phyloP scores from a whole-genome alignment of 768 basidiomycete genomes.

The Boletus edulis region DNA sequence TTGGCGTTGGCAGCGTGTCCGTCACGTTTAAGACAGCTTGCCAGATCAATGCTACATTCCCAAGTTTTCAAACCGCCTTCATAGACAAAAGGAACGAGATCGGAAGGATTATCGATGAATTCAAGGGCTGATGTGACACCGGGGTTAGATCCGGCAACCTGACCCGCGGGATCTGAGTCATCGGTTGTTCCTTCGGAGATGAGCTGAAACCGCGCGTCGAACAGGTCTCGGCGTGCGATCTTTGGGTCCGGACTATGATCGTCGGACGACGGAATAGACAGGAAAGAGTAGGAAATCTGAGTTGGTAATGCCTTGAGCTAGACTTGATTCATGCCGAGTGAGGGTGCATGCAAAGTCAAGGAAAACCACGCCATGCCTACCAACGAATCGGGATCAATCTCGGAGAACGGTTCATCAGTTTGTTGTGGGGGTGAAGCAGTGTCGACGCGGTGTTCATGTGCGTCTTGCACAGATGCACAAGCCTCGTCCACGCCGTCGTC shows the following conservation, averaged over 20 bases:
- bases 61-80: constrained; percentile 98
- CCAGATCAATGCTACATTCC: constrained; percentile 93
- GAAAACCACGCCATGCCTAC: constrained; percentile 24
- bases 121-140: constrained; percentile 39
- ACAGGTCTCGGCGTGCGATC: constrained; percentile 81
- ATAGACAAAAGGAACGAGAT: constrained; percentile 88
- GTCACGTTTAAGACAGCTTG: constrained; percentile 53
- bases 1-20: constrained; percentile 22
- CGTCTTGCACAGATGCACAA: constrained; percentile 2
- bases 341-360: background rate
- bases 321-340: constrained; percentile 17
- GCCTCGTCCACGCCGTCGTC: constrained; percentile 41
- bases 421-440: background rate
- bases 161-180: constrained; percentile 28
- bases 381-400: constrained; percentile 29
- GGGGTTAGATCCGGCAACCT: constrained; percentile 7
- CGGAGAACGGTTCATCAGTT: constrained; percentile 21
- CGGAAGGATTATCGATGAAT: constrained; percentile 81
- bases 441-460: background rate
- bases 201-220: constrained; percentile 94
- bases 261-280: constrained; percentile 48
- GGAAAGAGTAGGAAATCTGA: constrained; percentile 76
- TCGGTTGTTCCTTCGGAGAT: constrained; percentile 54
- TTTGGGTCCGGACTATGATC: constrained; percentile 23
- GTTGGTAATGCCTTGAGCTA: constrained; percentile 71